phyloP scores from a whole-genome alignment of 805 yeast species.

The Candida taoyuanica region DNA sequence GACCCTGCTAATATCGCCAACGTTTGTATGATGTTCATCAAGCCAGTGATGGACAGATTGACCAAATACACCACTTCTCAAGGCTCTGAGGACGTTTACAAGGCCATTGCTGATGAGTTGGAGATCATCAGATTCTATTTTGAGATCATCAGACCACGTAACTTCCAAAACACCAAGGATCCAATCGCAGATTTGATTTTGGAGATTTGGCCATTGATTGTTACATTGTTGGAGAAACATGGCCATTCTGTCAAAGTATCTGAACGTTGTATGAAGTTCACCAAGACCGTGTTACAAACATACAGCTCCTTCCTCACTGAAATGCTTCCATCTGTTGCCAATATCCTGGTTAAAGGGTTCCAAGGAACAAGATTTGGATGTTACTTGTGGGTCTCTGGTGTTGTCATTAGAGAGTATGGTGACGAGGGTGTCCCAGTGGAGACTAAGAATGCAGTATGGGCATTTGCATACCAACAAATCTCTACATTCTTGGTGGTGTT shows the following conservation, averaged over 20 bases:
- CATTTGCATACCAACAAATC: constrained; percentile 67
- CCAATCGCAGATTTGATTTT: constrained; percentile 52
- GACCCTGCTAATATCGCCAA: constrained; percentile 47
- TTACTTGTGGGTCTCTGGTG: constrained; percentile 86
- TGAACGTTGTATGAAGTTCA: constrained; percentile 67
- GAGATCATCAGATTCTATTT: constrained; percentile 64
- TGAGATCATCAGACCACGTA: constrained; percentile 46
- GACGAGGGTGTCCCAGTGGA: constrained; percentile 46
- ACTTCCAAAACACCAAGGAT: constrained; percentile 28
- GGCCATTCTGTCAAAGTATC: constrained; percentile 62
- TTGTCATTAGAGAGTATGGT: constrained; percentile 68
- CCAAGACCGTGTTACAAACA: constrained; percentile 61
- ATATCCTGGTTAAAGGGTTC: constrained; percentile 65
- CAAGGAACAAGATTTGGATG: constrained; percentile 68
- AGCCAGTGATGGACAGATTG: constrained; percentile 54
- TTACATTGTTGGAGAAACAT: constrained; percentile 43
- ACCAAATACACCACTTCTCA: constrained; percentile 22
- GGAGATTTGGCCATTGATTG: constrained; percentile 58
- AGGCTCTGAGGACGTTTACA: constrained; percentile 34
- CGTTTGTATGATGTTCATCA: constrained; percentile 58
- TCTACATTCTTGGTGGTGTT: constrained; percentile 48
- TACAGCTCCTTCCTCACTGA: constrained; percentile 53
- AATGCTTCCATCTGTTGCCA: constrained; percentile 60
- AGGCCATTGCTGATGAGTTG: constrained; percentile 63
- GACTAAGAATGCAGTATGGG: constrained; percentile 60